Base-by-base conservation (phyloP, 208 protist genomes). In the Trypanosoma lewisi region DNA sequence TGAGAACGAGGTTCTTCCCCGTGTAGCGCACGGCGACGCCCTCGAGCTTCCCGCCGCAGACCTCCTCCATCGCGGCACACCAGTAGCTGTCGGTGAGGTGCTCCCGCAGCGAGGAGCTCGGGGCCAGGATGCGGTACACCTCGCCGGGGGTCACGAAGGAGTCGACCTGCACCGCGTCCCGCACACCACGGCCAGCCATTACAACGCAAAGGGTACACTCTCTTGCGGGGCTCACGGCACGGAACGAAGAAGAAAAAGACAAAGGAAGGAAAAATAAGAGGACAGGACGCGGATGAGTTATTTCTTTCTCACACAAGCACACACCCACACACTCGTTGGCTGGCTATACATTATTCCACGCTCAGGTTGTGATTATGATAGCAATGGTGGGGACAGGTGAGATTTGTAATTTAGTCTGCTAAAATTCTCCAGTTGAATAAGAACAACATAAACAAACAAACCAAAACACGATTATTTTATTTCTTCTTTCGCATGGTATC, bases 41-140 rank as follows among this genome's bases (percentile, higher is more conserved):
- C 11, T 80, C 76, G 17, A 96, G 78, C 63, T 89, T 87, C 8
- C 90, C 90, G 30, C 84, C 78, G 61, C 90, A 96, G 31, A 96
- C 90, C 51, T 94, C 75, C 23, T 96, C 85, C 86, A 96, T 93
- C 36, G 83, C 77, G 47, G 83, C 80, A 52, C 87, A 96, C 90
- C 90, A 96, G 76, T 96, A 96, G 64, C 85, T 92, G 68, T 96
- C 90, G 0, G 78, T 85, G 12, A 96, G 81, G 62, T 93, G 82
- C 52, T 79, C 79, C 9, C 85, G 80, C 31, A 96, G 77, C 7
- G 80, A 82, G 19, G 70, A 80, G 42, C 78, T 86, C 4, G 82
- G 77, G 21, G 90, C 90, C 14, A 92, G 68, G 53, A 96, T 83
- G 17, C 68, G 55, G 59, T 88, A 96, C 21, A 63, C 68, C 65